Evolutionary conservation across 139 green algal genomes (phyloP), one percentile per base, ranked within the genome.

Genomic region (Medakamo hakoo): DNA sequence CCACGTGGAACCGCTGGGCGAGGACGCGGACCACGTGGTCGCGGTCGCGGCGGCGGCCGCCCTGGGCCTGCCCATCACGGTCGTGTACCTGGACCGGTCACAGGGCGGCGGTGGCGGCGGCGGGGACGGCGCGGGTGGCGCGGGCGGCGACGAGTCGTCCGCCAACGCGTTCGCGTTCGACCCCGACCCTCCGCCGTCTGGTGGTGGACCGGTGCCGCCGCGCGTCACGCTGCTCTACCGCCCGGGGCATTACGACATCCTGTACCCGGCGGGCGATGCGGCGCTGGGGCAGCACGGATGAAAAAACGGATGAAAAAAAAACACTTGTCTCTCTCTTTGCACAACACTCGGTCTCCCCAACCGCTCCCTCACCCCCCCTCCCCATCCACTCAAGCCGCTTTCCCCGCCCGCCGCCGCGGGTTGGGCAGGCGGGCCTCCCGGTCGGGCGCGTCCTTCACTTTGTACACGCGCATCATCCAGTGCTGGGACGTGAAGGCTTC

Each of bases 21-120:
- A 94, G 71, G 90, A 97, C 74, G 87, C 74, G 60, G 90, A 97
- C 74, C 86, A 97, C 63, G 73, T 97, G 25, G 88, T 96, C 60
- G 86, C 94, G 48, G 87, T 92, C n/a, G 90, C 90, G 18, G 71
- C 97, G 25, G 82, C 83, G n/a, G 82, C 95, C 55, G 85, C 88
- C 23, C 62, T 97, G 60, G 73, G 84, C 73, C 74, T 95, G 56
- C 85, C 87, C 4, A 67, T 94, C 22, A 48, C 74, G 4, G 80
- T 95, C 18, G 74, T 93, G 30, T 95, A 95, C 40, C 63, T 89
- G 14, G 82, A 89, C 62, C 74, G 75, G 64, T n/a, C 74, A 71
- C 26, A 65, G 64, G 1, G 52, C 69, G 21, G 30, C 32, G 5
- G 62, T 66, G 19, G 30, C 62, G 14, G 71, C 27, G 62, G 73